Conservation (phyloP, 345 rosid species). For the Pistacia atlantica region DNA sequence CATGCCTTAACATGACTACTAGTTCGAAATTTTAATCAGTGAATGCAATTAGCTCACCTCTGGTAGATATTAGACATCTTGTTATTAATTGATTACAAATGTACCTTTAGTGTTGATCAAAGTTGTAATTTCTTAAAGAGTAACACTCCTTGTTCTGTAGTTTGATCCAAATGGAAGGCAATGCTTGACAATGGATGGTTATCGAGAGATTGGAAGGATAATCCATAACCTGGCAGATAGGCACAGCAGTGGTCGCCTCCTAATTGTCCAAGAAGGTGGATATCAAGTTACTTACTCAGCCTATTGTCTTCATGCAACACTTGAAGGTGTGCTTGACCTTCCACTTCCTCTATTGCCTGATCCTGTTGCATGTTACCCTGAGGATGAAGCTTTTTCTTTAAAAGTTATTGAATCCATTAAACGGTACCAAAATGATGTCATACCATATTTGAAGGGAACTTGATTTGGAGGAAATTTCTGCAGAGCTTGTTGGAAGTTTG, state of each 20-base stretch:
- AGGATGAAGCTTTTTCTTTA: slow-evolving; percentile 63
- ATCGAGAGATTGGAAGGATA: slow-evolving; percentile 61
- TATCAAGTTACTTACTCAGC: slow-evolving; percentile 89
- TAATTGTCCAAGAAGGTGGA: slow-evolving; percentile 93
- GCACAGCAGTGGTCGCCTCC: slow-evolving; percentile 60
- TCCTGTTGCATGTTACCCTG: slow-evolving; percentile 72
- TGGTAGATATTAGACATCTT: neutral
- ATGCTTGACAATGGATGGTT: slow-evolving; percentile 83
- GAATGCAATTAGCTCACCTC: neutral
- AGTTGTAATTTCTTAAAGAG: slow-evolving; percentile 1
- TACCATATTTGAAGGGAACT: slow-evolving; percentile 49
- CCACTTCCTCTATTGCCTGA: slow-evolving; percentile 53
- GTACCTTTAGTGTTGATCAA: neutral
- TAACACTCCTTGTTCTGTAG: slow-evolving; percentile 35
- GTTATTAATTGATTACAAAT: neutral
- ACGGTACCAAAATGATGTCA: slow-evolving; percentile 39
- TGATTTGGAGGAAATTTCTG: slow-evolving; percentile 25
- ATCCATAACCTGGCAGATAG: slow-evolving; percentile 48
- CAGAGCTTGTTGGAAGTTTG: neutral
- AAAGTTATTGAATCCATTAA: slow-evolving; percentile 56
- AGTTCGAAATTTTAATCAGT: neutral
- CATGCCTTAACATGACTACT: neutral
- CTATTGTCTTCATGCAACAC: slow-evolving; percentile 82
- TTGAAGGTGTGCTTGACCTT: slow-evolving; percentile 80
- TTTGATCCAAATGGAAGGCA: slow-evolving; percentile 95